A percentile compares a stretch with the other conserved stretches of the same genome.
Conservation (phyloP, 805 yeast species). For the Hanseniaspora mollemarum region DNA sequence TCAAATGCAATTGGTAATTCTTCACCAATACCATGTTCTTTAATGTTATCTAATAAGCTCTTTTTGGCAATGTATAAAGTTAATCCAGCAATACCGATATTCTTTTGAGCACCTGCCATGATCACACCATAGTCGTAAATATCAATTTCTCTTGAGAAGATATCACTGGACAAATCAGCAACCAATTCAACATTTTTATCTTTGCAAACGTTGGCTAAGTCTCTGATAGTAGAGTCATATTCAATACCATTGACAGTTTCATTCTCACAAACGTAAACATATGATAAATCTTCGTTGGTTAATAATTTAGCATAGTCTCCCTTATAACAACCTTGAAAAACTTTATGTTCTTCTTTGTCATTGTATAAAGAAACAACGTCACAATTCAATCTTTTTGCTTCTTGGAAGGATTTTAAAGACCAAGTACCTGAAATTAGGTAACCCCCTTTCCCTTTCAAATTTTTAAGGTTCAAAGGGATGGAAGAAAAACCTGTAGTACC, state of each 20-base stretch:
- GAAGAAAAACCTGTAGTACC: slow-evolving; percentile 95
- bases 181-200: slow-evolving; percentile 58
- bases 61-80: slow-evolving; percentile 85
- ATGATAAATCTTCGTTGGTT: slow-evolving; percentile 54
- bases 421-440: slow-evolving; percentile 88
- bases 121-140: slow-evolving; percentile 76
- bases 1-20: slow-evolving; percentile 81
- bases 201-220: slow-evolving; percentile 29
- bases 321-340: slow-evolving; percentile 40
- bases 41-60: slow-evolving; percentile 46
- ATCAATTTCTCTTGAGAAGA: slow-evolving; percentile 70
- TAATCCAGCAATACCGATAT: slow-evolving; percentile 92
- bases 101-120: slow-evolving; percentile 97
- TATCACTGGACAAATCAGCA: slow-evolving; percentile 90
- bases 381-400: slow-evolving; percentile 72
- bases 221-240: slow-evolving; percentile 39
- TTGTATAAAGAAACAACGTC: slow-evolving; percentile 61
- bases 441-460: slow-evolving; percentile 52
- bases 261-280: slow-evolving; percentile 84
- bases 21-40: slow-evolving; percentile 41
- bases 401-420: slow-evolving; percentile 82
- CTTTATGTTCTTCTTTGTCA: slow-evolving; percentile 40
- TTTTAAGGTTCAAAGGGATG: slow-evolving; percentile 50
- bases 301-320: slow-evolving; percentile 17
- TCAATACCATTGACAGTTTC: slow-evolving; percentile 96